Evolutionary conservation across 2,329 filamentous ascomycete species (phyloP), one percentile per base, ranked within the genome.

Genomic region (Colletotrichum simmondsii): DNA sequence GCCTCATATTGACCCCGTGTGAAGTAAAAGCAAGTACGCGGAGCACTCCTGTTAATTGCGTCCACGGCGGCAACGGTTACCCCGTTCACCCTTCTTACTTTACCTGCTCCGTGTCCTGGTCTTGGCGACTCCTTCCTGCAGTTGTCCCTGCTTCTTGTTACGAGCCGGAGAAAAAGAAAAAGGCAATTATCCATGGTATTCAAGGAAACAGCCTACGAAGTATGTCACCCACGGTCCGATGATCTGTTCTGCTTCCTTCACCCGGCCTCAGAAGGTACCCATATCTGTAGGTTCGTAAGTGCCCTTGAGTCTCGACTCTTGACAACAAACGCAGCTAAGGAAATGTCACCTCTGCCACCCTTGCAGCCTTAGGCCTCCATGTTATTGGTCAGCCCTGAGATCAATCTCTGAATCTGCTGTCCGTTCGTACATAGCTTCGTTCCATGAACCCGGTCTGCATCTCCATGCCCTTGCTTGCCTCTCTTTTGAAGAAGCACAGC

Each of bases 391-490:
- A 68, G 28, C n/a, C 37, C 66, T 42, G 49, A n/a, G 24, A 54
- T 49, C n/a, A 60, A 54, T 4, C 16, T 26, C 32, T 6, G 12
- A 49, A 49, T 49, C 35, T 35, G 19, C 28, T 24, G 52, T 30
- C 46, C 7, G 26, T 65, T 65, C 52, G 19, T 46, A 16, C 52
- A 12, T 46, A 16, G 32, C 32, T 37, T 68, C 22, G n/a, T 66
- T 65, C 68, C 54, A 66, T 46, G 61, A 71, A 66, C 46, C 62
- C 42, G 59, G 65, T 67, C n/a, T 56, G 26, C 60, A 26, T 65
- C 19, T 63, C 46, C 28, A 46, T 63, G 26, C n/a, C 53, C 24
- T 14, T 56, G 26, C 32, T 22, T 28, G 8, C 26, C 53, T 67
- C 58, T 57, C 11, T 22, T 19, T 56, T 49, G 22, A 61, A 60